Percentiles rank a stretch among this genome's conserved stretches.
Evolutionary conservation across 192 early-diverging fungal genomes (phyloP).

Genomic region (Phlyctochytrium bullatum): DNA sequence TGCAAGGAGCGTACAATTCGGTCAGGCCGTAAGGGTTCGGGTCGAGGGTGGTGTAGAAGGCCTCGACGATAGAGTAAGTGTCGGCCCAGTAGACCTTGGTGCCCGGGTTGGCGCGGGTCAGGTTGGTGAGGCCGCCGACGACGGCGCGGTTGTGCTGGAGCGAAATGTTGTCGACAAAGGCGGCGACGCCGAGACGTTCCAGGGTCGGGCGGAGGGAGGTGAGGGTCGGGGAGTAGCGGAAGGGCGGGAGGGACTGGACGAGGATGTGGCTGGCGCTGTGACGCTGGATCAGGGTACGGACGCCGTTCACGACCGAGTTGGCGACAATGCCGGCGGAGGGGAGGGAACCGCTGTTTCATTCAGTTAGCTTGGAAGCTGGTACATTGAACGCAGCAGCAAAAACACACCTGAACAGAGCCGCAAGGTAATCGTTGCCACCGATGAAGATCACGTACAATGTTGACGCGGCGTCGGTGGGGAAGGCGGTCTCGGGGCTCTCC

Average conservation of each 20-base stretch:
- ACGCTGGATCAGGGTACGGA: not conserved
- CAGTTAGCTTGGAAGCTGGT: not conserved
- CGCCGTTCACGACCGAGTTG: constrained; percentile 11
- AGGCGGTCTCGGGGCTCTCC: not conserved
- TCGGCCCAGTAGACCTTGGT: not conserved
- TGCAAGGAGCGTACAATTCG: too few species aligned
- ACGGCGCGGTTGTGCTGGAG: not conserved
- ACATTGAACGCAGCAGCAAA: not conserved
- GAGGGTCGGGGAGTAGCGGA: not conserved
- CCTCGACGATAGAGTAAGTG: not conserved
- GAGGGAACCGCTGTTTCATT: not conserved
- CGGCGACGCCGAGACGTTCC: too few species aligned
- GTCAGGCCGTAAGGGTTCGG: not conserved
- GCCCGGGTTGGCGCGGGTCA: not conserved
- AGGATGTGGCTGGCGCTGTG: not conserved
- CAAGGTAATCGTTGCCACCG: constrained; percentile 22
- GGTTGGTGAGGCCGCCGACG: not conserved
- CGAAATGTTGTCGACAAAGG: not conserved
- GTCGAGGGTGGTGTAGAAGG: not conserved
- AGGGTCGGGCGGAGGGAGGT: not conserved
- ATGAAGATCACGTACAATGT: constrained; percentile 19
- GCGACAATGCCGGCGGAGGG: constrained; percentile 3
- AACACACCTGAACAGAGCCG: not conserved
- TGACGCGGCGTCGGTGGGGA: constrained; percentile 5
- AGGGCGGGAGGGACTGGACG: not conserved